Evolutionary conservation across 2,329 filamentous ascomycete genomes (phyloP).

Genomic region (Bipolaris cookei): DNA sequence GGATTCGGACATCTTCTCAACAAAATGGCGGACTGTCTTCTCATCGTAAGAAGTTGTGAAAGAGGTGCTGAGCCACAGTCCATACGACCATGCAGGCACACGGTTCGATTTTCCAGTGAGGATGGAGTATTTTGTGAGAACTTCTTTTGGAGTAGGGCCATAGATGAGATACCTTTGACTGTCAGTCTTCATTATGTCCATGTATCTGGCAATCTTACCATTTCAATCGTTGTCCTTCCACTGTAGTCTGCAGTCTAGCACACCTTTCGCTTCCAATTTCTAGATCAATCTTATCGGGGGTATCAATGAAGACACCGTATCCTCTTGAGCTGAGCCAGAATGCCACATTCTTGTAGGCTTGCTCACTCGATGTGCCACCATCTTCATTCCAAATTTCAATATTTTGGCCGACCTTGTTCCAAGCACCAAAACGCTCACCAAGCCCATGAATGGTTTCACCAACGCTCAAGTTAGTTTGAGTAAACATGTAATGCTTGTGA

Average conservation of each 20-base stretch:
- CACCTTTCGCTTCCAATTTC: conserved; percentile 78
- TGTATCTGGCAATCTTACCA: conserved; percentile 50
- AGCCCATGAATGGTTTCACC: conserved; percentile 74
- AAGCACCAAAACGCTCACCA: conserved; percentile 77
- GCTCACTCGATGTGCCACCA: conserved; percentile 70
- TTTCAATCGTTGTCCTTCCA: conserved; percentile 72
- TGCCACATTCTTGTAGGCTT: conserved; percentile 74
- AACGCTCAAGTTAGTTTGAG: conserved; percentile 55
- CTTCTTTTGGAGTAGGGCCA: conserved; percentile 73
- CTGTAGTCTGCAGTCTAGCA: conserved; percentile 71
- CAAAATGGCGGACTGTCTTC: conserved; percentile 69
- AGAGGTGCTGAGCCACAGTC: conserved; percentile 77
- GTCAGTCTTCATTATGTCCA: conserved; percentile 3
- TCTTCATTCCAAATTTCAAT: conserved; percentile 69
- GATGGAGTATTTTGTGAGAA: conserved; percentile 69
- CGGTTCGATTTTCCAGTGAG: conserved; percentile 70
- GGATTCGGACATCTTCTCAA: conserved; percentile 71
- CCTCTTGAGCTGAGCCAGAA: conserved; percentile 75
- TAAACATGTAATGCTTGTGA: conserved; percentile 54
- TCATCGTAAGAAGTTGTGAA: conserved; percentile 78
- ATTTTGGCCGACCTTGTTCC: conserved; percentile 76
- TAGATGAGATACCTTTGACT: conserved; percentile 67
- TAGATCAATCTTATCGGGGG: conserved; percentile 70
- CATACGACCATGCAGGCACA: conserved; percentile 76
- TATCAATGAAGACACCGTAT: conserved; percentile 78